Base-by-base conservation (phyloP, 768 basidiomycete species). In the Suillus occidentalis region DNA sequence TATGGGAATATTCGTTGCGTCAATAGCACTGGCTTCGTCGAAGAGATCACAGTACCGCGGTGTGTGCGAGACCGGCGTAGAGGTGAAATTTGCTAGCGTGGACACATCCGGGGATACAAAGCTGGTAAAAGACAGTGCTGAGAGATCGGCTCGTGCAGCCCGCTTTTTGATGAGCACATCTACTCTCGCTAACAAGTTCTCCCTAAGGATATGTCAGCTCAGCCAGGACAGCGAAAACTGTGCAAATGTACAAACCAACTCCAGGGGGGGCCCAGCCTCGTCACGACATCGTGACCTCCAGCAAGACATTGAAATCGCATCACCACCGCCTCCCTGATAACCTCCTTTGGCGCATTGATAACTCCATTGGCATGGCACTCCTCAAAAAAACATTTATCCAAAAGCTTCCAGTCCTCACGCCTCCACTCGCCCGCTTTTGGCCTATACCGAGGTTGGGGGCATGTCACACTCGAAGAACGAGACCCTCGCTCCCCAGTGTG, bases 301-400 rank as follows among this genome's bases (percentile, higher is more conserved):
- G 85, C 73, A 50, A 82, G 63, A 37, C 72, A 73, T 16, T 83
- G 69, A 71, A 91, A 95, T 49, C 87, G 79, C 37, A 78, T 77
- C 37, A 91, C 84, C 1, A 95, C 90, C 36, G 81, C 76, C 4
- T 84, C 85, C 1, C 85, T 73, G 3, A 78, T 76, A 13, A 93
- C 81, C 7, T 78, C 75, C 49, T 86, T 85, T 77, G 50, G 73
- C 71, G n/a, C 50, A 58, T 2, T 72, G 57, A 34, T 74, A 68
- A 67, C 74, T 3, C 81, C 86, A 55, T 85, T 68, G 3, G 82
- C 81, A 16, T 90, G 74, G 39, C 90, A 80, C 72, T 89, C 87
- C 61, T 91, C 89, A 13, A 89, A 89, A 67, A 94, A 89, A 70
- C 90, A 92, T 28, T 84, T 85, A 74, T 95, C 93, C 58, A 95